phyloP scores from a whole-genome alignment of 208 protist species.

The Herpetomonas samuelpessoai region DNA sequence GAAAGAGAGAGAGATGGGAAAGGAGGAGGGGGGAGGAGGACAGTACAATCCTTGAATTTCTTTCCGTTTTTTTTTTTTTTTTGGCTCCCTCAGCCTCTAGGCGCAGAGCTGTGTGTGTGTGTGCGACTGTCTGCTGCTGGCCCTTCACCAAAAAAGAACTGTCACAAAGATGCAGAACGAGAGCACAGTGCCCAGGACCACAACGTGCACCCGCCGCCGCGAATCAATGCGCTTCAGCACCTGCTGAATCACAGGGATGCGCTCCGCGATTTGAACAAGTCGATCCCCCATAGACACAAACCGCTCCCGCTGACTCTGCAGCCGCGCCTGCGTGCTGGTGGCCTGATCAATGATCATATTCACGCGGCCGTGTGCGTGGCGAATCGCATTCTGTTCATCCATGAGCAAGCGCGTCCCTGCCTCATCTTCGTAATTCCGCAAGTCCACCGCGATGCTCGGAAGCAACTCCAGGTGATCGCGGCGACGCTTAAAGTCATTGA shows the following conservation, averaged over 20 bases:
- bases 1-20: no score
- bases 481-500: slow-evolving; percentile 39
- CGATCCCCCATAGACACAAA: slow-evolving; percentile 57
- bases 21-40: no score
- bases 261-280: slow-evolving; percentile 61
- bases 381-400: slow-evolving; percentile 73
- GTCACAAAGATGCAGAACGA: slow-evolving; percentile 59
- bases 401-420: slow-evolving; percentile 62
- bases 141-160: slow-evolving; percentile 57
- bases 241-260: slow-evolving; percentile 70
- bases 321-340: slow-evolving; percentile 38
- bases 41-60: no score
- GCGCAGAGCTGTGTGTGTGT: no score
- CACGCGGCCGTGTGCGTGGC: slow-evolving; percentile 60
- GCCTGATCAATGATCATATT: slow-evolving; percentile 65
- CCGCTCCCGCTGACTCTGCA: slow-evolving; percentile 65
- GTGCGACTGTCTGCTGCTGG: no score
- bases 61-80: no score
- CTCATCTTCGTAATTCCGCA: slow-evolving; percentile 19
- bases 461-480: slow-evolving; percentile 58
- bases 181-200: slow-evolving; percentile 62
- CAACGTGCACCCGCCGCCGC: slow-evolving; percentile 53
- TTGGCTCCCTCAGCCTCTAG: no score
- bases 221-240: slow-evolving; percentile 68
- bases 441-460: background rate